Conservation (phyloP, 805 yeast genomes). For the Pichia occidentalis region DNA sequence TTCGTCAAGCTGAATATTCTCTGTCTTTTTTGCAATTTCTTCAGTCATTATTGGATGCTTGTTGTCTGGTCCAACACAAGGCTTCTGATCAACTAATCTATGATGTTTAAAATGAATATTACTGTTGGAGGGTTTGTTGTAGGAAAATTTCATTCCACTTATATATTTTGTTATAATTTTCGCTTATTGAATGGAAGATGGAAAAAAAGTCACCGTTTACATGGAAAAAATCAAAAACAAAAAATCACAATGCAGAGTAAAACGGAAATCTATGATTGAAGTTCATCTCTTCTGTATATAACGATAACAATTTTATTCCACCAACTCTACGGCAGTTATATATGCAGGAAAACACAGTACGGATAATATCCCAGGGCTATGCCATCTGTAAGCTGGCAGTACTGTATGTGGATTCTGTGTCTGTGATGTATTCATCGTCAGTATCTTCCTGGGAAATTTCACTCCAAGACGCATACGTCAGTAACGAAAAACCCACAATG, state of each 20-base stretch:
- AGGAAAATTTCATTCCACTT: too few relatives aligned
- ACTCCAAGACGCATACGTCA: slow-evolving; percentile 60
- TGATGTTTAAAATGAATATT: neutral
- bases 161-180: too few relatives aligned
- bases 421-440: slow-evolving; percentile 29
- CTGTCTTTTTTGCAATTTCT: slow-evolving; percentile 16
- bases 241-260: too few relatives aligned
- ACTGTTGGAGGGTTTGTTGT: too few relatives aligned
- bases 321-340: too few relatives aligned
- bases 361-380: neutral
- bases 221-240: too few relatives aligned
- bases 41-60: slow-evolving; percentile 10
- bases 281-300: too few relatives aligned
- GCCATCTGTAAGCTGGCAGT: slow-evolving; percentile 11
- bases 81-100: neutral
- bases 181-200: too few relatives aligned
- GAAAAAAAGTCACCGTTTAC: too few relatives aligned
- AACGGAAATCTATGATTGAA: too few relatives aligned
- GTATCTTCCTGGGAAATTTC: slow-evolving; percentile 43
- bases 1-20: slow-evolving; percentile 17
- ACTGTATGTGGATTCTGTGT: slow-evolving; percentile 28
- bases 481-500: slow-evolving; percentile 58
- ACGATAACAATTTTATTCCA: too few relatives aligned
- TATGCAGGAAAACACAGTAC: neutral
- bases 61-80: neutral